Conservation (phyloP, 495 filamentous ascomycete species). For the Barbatosphaeria neglecta region DNA sequence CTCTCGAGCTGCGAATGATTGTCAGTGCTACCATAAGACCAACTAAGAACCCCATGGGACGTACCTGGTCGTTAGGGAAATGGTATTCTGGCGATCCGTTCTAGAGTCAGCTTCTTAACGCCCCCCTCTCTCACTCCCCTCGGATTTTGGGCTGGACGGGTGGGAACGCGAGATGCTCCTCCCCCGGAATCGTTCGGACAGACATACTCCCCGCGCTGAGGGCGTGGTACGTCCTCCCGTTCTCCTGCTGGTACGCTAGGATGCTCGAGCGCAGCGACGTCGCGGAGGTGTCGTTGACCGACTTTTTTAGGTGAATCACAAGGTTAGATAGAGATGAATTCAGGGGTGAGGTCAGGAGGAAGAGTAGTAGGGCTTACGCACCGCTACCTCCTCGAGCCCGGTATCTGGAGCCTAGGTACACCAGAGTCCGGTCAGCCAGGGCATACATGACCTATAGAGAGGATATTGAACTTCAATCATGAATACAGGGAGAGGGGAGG, state of each 20-base stretch:
- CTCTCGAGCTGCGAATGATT: background rate
- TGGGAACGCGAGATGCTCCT: no score
- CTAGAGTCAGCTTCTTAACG: background rate
- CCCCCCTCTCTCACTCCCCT: background rate
- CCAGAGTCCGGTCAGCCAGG: background rate
- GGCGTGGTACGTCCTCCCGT: constrained; percentile 36
- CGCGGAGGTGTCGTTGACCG: background rate
- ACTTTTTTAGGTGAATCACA: background rate
- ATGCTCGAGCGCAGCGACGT: constrained; percentile 12
- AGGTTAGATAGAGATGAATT: background rate
- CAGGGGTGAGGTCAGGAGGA: background rate
- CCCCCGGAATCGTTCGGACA: no score
- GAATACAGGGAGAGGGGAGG: background rate
- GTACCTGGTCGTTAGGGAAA: constrained; percentile 12
- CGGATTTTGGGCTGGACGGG: no score
- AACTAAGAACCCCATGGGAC: constrained; percentile 2
- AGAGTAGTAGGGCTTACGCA: background rate
- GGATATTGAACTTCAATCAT: background rate
- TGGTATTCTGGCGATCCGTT: constrained; percentile 8
- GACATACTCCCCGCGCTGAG: constrained; percentile 6
- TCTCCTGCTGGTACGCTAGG: constrained; percentile 18
- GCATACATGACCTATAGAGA: no score
- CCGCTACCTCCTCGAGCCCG: background rate
- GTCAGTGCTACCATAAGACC: background rate
- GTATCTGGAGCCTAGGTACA: no score